These are phyloP conservation scores for Cryphonectria radicalis DNA, from an alignment of 2,329 filamentous ascomycete genomes.

Conservation along the genomic window DNA sequence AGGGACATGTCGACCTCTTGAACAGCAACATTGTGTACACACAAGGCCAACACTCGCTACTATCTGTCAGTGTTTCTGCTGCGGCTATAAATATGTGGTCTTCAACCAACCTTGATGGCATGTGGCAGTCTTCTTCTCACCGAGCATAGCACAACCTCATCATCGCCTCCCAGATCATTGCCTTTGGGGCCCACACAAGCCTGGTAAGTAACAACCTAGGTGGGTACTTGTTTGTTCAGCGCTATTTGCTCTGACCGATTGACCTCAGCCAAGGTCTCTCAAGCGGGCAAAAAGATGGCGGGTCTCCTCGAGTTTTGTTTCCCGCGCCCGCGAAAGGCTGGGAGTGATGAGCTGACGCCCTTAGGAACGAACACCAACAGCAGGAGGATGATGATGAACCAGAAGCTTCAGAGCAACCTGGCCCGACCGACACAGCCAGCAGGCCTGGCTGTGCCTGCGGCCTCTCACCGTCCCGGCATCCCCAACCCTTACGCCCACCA, in stretches of 20 bases:
- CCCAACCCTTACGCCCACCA: conserved; percentile 1
- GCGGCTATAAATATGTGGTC: neutral
- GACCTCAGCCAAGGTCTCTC: neutral
- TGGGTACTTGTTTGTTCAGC: neutral
- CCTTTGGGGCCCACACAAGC: neutral
- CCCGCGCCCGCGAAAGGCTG: neutral
- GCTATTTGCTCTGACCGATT: neutral
- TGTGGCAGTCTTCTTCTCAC: neutral
- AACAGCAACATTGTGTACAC: conserved; percentile 9
- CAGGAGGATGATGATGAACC: neutral
- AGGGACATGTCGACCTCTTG: neutral
- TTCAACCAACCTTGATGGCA: neutral
- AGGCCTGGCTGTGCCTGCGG: neutral
- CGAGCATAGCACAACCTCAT: neutral
- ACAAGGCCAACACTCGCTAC: neutral
- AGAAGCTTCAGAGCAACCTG: neutral
- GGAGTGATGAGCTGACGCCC: neutral
- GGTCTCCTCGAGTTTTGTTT: conserved; percentile 7
- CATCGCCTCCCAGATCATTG: neutral
- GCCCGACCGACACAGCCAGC: neutral
- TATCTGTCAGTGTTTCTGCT: neutral
- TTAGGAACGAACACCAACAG: neutral
- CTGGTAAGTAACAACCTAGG: neutral
- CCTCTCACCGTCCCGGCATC: neutral
- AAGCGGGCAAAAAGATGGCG: neutral